Evolutionary conservation across 805 yeast genomes (phyloP), one percentile per base, ranked within the genome.

Genomic region (Cyberlindnera subsufficiens): DNA sequence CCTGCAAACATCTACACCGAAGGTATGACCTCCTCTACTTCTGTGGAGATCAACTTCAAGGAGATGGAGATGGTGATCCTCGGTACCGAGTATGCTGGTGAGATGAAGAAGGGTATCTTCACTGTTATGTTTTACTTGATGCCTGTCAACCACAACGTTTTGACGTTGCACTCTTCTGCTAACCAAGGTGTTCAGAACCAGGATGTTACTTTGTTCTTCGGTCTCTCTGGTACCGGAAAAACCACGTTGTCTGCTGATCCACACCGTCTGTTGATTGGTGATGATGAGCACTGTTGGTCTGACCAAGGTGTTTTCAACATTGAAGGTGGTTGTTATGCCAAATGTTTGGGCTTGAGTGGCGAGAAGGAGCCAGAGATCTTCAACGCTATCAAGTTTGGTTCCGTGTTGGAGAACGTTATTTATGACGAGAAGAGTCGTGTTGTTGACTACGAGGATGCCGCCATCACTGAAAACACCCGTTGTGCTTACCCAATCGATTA

Each of bases 271-370:
- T 78, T 91, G 65, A 91, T 91, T 63, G 99, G 99, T 66, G 99
- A 91, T 67, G 99, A 91, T 65, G 99, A 91, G 73, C 99, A 91
- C 74, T 91, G 98, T 75, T 91, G 99, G 99, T 86, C 97, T 16
- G 95, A 91, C 68, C 74, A 85, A 55, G 99, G 99, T 72, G 97
- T 91, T 46, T 91, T 91, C 82, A 93, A 93, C 79, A 90, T 91
- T 60, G 99, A 91, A 74, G 99, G 99, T 68, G 99, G 99, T 54
- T 91, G 99, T 76, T 91, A 91, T 74, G 98, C 98, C 60, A 91
- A 91, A 72, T 90, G 97, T 74, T 74, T 91, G 53, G 96, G 87
- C 60, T 75, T 91, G 53, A 72, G 87, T 40, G 82, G 74, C 52
- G 97, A 87, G 70, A 91, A 85, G 71, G 99, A 91, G 75, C 99